These are phyloP conservation scores for Gentiana macrophylla DNA, from an alignment of 257 asterid species.

Conservation along the genomic window DNA sequence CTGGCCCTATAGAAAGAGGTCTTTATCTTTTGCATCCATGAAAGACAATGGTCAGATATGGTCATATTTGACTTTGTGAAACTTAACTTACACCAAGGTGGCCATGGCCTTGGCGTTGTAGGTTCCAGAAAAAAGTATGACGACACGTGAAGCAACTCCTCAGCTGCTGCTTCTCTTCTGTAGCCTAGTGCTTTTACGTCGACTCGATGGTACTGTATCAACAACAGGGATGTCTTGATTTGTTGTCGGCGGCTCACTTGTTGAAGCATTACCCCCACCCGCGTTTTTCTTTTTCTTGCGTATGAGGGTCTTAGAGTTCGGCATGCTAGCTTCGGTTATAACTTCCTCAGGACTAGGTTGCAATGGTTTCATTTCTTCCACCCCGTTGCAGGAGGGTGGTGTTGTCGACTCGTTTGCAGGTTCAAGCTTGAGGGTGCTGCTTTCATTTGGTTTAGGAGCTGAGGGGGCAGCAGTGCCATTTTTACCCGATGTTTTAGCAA, in stretches of 20 bases:
- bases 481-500: constrained; percentile 2
- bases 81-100: no score
- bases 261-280: constrained; percentile 16
- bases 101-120: no score
- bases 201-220: constrained; percentile 15
- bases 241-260: neutral
- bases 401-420: no score
- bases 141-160: neutral
- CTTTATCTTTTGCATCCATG: no score
- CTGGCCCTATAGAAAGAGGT: no score
- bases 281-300: constrained; percentile 27
- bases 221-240: constrained; percentile 14
- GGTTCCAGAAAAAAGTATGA: no score
- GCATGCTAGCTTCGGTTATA: no score
- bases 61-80: no score
- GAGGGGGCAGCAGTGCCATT: constrained; percentile 10
- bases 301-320: constrained; percentile 9
- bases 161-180: constrained; percentile 18
- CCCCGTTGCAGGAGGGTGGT: constrained; percentile 6
- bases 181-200: constrained; percentile 23
- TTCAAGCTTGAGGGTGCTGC: neutral
- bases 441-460: constrained; percentile 13
- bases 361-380: constrained; percentile 12
- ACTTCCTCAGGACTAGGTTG: neutral
- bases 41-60: no score